These are phyloP conservation scores for Lepidium didymum DNA, from an alignment of 345 rosid genomes.

Conservation along the genomic window DNA sequence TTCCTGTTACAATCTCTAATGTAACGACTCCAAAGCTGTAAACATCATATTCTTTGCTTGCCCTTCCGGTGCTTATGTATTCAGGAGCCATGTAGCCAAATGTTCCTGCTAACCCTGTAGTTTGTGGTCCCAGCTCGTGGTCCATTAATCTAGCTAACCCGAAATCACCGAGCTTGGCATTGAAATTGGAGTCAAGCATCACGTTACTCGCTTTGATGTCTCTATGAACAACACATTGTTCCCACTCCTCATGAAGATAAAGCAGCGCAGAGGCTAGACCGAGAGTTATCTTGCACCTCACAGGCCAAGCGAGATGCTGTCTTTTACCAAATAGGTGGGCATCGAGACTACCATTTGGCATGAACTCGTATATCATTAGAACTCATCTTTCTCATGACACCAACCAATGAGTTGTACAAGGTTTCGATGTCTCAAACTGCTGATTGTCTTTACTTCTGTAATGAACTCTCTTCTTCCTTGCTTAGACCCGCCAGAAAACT, in stretches of 20 bases:
- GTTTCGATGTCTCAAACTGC: conserved; percentile 53
- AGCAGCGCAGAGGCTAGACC: conserved; percentile 49
- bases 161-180: conserved; percentile 59
- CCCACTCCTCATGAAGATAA: conserved; percentile 64
- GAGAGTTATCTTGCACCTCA: conserved; percentile 34
- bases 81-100: conserved; percentile 53
- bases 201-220: conserved; percentile 61
- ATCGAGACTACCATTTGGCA: conserved; percentile 66
- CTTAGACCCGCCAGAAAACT: conserved; percentile 36
- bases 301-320: conserved; percentile 34
- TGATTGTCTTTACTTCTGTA: conserved; percentile 46
- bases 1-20: conserved; percentile 37
- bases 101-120: conserved; percentile 47
- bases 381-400: conserved; percentile 55
- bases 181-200: conserved; percentile 51
- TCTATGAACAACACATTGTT: conserved; percentile 54
- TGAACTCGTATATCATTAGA: conserved; percentile 60
- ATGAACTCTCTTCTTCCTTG: conserved; percentile 48
- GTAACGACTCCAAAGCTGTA: conserved; percentile 44
- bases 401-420: conserved; percentile 64
- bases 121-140: conserved; percentile 36
- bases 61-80: conserved; percentile 39
- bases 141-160: conserved; percentile 53
- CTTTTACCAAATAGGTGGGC: conserved; percentile 41
- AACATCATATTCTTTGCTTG: conserved; percentile 45